Evolutionary conservation across 179 eudicot species (phyloP).

Genomic region (Silene vulgaris): DNA sequence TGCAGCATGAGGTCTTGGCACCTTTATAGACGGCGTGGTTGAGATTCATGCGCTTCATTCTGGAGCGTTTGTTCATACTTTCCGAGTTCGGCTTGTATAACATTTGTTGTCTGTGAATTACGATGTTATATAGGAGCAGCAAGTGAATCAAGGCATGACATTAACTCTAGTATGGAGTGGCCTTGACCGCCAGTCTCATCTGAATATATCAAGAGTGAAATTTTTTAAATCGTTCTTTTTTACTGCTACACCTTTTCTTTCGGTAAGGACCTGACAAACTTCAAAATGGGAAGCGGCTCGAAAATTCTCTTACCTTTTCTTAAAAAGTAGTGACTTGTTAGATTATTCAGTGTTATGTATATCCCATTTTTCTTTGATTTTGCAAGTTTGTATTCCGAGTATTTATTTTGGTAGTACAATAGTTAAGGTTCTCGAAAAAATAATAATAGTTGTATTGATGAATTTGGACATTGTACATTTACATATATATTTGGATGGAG

Average conservation of each 20-base stretch:
- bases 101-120: background rate
- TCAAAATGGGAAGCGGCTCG: background rate
- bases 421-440: too few relatives aligned
- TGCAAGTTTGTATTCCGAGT: background rate
- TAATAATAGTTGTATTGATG: too few relatives aligned
- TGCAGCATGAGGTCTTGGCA: slow-evolving; percentile 13
- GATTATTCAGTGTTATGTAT: too few relatives aligned
- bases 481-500: background rate
- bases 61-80: slow-evolving; percentile 5
- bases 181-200: background rate
- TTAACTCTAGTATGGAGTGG: background rate
- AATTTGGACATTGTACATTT: background rate
- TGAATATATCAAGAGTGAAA: background rate
- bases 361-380: background rate
- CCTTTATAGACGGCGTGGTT: slow-evolving; percentile 4
- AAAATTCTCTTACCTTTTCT: background rate
- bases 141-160: background rate
- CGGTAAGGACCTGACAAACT: background rate
- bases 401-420: too few relatives aligned
- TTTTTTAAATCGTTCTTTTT: background rate
- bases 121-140: background rate
- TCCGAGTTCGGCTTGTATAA: background rate
- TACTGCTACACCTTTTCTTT: background rate
- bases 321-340: background rate
- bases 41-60: slow-evolving; percentile 14